Evolutionary conservation across 2,329 filamentous ascomycete genomes (phyloP), one percentile per base, ranked within the genome.

Genomic region (Neofusicoccum umdonicola): DNA sequence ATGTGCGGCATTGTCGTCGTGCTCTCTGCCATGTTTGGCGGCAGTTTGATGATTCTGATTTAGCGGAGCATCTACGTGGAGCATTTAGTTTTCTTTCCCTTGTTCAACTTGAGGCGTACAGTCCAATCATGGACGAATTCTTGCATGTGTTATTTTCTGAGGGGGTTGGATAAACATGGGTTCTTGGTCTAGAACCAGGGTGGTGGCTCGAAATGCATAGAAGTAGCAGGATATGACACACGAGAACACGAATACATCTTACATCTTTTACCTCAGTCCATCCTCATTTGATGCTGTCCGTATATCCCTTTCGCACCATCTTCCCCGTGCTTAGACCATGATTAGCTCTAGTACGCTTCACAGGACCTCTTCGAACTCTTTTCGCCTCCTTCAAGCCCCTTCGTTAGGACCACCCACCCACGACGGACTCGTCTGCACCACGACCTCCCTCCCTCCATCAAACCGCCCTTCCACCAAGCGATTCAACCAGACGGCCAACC

Each of bases 401-500:
- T 39, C 35, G 51, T 48, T 54, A 41, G 15, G 62, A n/a, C 44
- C 61, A 13, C 51, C 41, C 2, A 58, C 37, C 61, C 34, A 56
- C 5, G 22, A 42, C 22, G 37, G 48, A 4, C 15, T 31, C 15
- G 35, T 62, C 62, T 72, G 70, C 27, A 71, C 52, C 1, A 69
- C 57, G 34, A 72, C 68, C 50, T 69, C 64, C 17, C 65, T 69
- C 42, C 69, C 64, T 12, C 63, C 6, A 7, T 12, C 50, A 9
- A 67, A 50, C 5, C 66, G 44, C n/a, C 56, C 56, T 12, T 66
- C 68, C 1, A 77, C 75, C 34, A 79, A 62, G 17, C 70, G 71
- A 50, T 80, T 79, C 58, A 79, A 67, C 77, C 77, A 80, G 5
- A 74, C 76, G 4, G 69, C 77, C 41, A 79, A 54, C 56, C 77